Percentiles rank a stretch among this genome's conserved stretches.
phyloP scores from a whole-genome alignment of 2,329 filamentous ascomycete genomes.

The Colletotrichum australisinense region DNA sequence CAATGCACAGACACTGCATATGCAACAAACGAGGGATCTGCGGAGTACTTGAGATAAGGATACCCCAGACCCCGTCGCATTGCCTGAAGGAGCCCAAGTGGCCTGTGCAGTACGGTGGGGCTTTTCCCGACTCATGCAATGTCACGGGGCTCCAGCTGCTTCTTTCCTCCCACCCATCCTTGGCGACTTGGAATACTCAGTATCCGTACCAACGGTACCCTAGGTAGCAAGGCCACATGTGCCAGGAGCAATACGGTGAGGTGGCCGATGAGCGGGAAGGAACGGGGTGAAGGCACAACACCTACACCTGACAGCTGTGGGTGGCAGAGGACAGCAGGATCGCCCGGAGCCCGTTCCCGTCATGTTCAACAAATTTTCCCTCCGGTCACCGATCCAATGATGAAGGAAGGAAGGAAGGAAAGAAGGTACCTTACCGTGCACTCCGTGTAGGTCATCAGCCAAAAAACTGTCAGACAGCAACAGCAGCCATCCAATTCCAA shows the following conservation, averaged over 20 bases:
- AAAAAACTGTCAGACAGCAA: background rate
- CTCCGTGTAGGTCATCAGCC: background rate
- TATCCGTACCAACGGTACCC: background rate
- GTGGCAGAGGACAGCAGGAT: background rate
- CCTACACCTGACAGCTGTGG: too few relatives aligned
- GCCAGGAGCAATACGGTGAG: too few relatives aligned
- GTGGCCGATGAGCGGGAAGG: background rate
- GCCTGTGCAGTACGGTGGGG: conserved; percentile 1
- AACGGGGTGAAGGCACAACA: background rate
- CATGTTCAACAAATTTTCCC: background rate
- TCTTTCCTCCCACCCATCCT: conserved; percentile 4
- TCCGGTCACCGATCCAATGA: background rate
- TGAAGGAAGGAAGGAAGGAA: background rate
- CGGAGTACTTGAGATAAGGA: conserved; percentile 14
- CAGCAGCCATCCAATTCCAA: background rate
- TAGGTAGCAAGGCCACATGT: too few relatives aligned
- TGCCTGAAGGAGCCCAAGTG: conserved; percentile 7
- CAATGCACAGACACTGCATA: background rate
- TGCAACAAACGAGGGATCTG: background rate
- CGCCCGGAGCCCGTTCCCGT: background rate
- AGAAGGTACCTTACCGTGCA: background rate
- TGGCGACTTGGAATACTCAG: too few relatives aligned
- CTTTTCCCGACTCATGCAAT: conserved; percentile 27
- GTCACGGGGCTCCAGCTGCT: conserved; percentile 23
- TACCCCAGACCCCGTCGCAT: conserved; percentile 26